Percentiles rank a stretch among this genome's conserved stretches.
These are phyloP conservation scores for Phytophthora colocasiae DNA, from an alignment of 352 stramenopile species.

Conservation along the genomic window DNA sequence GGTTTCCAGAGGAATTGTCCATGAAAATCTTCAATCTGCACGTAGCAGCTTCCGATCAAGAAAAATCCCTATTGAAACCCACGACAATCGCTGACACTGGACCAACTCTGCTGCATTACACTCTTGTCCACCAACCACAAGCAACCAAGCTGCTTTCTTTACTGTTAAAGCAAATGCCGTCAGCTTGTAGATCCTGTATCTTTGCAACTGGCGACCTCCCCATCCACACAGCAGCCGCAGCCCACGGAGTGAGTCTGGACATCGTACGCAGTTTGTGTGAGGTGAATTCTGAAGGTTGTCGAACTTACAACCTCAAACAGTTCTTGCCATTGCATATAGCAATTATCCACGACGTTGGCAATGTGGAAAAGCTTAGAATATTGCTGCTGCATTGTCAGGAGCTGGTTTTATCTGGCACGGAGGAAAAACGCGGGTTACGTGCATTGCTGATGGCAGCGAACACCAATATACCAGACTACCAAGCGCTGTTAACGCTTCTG, in stretches of 20 bases:
- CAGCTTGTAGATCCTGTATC: slow-evolving; percentile 33
- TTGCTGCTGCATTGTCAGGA: slow-evolving; percentile 48
- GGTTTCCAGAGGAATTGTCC: slow-evolving; percentile 27
- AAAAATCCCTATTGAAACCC: slow-evolving; percentile 14
- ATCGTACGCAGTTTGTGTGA: slow-evolving; percentile 39
- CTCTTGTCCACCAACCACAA: slow-evolving; percentile 49
- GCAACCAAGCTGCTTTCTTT: slow-evolving; percentile 36
- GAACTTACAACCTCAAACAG: slow-evolving; percentile 53
- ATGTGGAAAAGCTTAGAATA: slow-evolving; percentile 27
- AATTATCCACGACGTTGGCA: slow-evolving; percentile 34
- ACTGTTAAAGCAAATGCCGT: slow-evolving; percentile 43
- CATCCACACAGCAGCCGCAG: slow-evolving; percentile 53
- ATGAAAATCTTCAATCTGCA: slow-evolving; percentile 31
- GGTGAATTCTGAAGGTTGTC: slow-evolving; percentile 36
- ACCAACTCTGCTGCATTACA: slow-evolving; percentile 70
- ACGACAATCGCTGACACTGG: slow-evolving; percentile 44
- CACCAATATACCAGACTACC: slow-evolving; percentile 31
- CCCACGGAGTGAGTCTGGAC: slow-evolving; percentile 21
- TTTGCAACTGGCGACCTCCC: slow-evolving; percentile 47
- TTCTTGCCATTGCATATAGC: slow-evolving; percentile 61
- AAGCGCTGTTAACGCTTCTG: slow-evolving; percentile 47
- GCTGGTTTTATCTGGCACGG: slow-evolving; percentile 31
- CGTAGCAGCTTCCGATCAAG: background rate
- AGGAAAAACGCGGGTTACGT: slow-evolving; percentile 50
- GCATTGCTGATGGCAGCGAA: slow-evolving; percentile 58